Evolutionary conservation across 192 early-diverging fungal species (phyloP).

Genomic region (Umbelopsis sp.): DNA sequence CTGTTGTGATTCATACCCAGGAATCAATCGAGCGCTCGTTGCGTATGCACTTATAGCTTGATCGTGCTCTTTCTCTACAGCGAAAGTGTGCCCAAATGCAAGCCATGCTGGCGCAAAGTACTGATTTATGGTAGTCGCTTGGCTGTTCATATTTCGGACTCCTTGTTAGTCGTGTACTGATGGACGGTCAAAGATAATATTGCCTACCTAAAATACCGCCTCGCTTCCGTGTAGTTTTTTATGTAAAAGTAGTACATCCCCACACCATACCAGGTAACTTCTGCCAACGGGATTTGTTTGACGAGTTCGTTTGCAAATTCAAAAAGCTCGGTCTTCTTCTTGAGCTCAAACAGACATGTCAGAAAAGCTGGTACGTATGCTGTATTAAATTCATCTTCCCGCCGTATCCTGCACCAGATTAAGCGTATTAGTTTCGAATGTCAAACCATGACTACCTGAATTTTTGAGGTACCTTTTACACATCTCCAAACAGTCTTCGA

Average conservation of each 20-base stretch:
- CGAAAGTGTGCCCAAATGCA: conserved; percentile 80
- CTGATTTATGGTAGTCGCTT: conserved; percentile 62
- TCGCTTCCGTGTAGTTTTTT: conserved; percentile 61
- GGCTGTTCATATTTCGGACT: conserved; percentile 39
- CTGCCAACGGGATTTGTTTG: conserved; percentile 56
- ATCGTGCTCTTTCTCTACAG: conserved; percentile 74
- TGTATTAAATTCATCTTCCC: conserved; percentile 60
- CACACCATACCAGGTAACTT: conserved; percentile 75
- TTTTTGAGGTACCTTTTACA: conserved; percentile 45
- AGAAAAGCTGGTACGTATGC: conserved; percentile 64
- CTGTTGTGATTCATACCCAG: conserved; percentile 55
- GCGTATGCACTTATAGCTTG: conserved; percentile 76
- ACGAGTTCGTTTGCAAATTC: conserved; percentile 73
- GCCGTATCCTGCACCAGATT: conserved; percentile 53
- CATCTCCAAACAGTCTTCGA: conserved; percentile 49
- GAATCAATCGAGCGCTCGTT: conserved; percentile 61
- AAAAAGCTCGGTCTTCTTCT: conserved; percentile 69
- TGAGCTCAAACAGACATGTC: conserved; percentile 67
- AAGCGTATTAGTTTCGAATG: not conserved
- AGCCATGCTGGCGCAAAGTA: conserved; percentile 76
- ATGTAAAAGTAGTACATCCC: conserved; percentile 77
- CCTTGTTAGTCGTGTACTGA: not conserved
- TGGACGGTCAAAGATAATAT: not conserved
- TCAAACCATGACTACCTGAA: not conserved
- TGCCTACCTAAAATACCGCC: conserved; percentile 60